These are phyloP conservation scores for Xylaria grammica DNA, from an alignment of 495 filamentous ascomycete species.

Conservation along the genomic window DNA sequence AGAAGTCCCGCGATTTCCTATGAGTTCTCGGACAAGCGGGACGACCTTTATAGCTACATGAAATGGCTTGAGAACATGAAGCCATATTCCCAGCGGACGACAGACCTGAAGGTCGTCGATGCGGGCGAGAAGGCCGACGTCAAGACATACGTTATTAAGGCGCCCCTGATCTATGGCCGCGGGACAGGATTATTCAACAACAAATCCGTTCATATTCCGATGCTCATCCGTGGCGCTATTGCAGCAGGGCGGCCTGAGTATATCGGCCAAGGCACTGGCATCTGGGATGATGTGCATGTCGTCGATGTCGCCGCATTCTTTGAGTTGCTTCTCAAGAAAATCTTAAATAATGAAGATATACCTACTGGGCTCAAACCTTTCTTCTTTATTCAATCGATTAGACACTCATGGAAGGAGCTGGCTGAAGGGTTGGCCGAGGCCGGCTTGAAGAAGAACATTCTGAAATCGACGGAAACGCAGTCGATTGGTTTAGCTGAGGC, in stretches of 20 bases:
- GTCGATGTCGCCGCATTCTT: slow-evolving; percentile 43
- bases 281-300: slow-evolving; percentile 49
- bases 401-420: slow-evolving; percentile 40
- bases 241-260: slow-evolving; percentile 27
- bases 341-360: slow-evolving; percentile 22
- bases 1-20: slow-evolving; percentile 1
- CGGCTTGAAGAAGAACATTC: background rate
- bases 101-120: slow-evolving; percentile 45
- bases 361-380: slow-evolving; percentile 40
- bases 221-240: slow-evolving; percentile 30
- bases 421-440: slow-evolving; percentile 39
- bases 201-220: slow-evolving; percentile 42
- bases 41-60: slow-evolving; percentile 40
- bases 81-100: slow-evolving; percentile 43
- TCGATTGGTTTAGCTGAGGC: background rate
- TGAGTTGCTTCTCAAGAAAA: slow-evolving; percentile 18
- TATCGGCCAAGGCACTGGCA: slow-evolving; percentile 39
- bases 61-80: slow-evolving; percentile 32
- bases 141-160: slow-evolving; percentile 47
- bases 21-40: slow-evolving; percentile 41
- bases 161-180: slow-evolving; percentile 47
- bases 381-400: slow-evolving; percentile 43
- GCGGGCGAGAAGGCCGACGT: slow-evolving; percentile 36
- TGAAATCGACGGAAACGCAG: background rate
- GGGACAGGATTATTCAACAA: slow-evolving; percentile 23